A percentile compares a stretch with the other conserved stretches of the same genome.
phyloP scores from a whole-genome alignment of 495 filamentous ascomycete species.

The Trichoderma erinaceum region DNA sequence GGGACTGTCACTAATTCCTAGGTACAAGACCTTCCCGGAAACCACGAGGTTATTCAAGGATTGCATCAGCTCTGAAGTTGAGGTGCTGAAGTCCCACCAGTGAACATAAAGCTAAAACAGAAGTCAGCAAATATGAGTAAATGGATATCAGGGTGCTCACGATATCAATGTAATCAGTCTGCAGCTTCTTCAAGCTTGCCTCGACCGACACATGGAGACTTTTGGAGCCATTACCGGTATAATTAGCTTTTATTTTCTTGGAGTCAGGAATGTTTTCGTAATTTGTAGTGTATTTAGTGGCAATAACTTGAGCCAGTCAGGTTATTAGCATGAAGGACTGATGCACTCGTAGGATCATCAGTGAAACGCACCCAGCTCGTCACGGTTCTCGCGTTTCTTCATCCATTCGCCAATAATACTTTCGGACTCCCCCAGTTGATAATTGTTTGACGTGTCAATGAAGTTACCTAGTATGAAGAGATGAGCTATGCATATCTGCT shows the following conservation, averaged over 20 bases:
- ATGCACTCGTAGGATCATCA: neutral
- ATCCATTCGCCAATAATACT: conserved; percentile 75
- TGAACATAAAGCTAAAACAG: conserved; percentile 47
- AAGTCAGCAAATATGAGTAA: conserved; percentile 1
- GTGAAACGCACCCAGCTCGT: conserved; percentile 33
- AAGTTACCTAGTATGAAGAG: conserved; percentile 53
- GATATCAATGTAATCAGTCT: conserved; percentile 61
- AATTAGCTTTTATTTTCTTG: conserved; percentile 49
- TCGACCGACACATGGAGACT: conserved; percentile 49
- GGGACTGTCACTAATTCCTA: conserved; percentile 62
- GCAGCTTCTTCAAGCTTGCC: conserved; percentile 51
- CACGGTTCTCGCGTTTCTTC: conserved; percentile 35
- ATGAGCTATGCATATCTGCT: neutral
- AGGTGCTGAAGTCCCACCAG: conserved; percentile 58
- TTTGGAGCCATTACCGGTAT: conserved; percentile 53
- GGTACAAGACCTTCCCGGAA: conserved; percentile 62
- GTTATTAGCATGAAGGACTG: neutral
- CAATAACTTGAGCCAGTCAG: conserved; percentile 44
- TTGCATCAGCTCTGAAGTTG: conserved; percentile 66
- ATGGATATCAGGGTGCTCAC: conserved; percentile 21
- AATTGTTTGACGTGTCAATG: conserved; percentile 68
- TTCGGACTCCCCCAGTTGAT: conserved; percentile 65
- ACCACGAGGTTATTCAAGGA: conserved; percentile 53
- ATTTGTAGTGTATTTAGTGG: conserved; percentile 63
- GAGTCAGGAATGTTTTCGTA: conserved; percentile 31